Base-by-base conservation (phyloP, 805 yeast genomes). In the Zygoascus ofunaensis region DNA sequence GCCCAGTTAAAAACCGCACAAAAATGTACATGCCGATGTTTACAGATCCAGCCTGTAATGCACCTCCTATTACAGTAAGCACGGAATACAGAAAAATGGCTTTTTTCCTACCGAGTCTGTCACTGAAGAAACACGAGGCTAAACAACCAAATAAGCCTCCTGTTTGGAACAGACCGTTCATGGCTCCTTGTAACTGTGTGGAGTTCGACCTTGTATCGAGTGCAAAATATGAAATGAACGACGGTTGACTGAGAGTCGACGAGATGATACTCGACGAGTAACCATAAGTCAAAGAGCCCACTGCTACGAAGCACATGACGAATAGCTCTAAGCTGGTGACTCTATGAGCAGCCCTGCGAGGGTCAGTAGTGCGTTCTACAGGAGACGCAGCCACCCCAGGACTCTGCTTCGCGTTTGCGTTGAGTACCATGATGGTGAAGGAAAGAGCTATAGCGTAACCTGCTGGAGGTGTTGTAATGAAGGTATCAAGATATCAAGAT, bases 1-100 rank as follows among this genome's bases (percentile, higher is more conserved):
- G 53, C 53, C 94, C 87, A 17, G 84, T 55, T 39, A 80, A 77
- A 68, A 79, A 73, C 65, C 94, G 75, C 20, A 85, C 90, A 49
- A 80, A 51, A 30, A 53, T 45, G 8, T 51, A 47, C 52, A 52
- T 48, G 8, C 47, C 54, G 4, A 54, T 42, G 10, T 45, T 24
- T 34, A 44, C 56, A 3, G 64, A 32, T 4, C 66, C 51, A 15
- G 71, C 59, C 55, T 74, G 79, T 34, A 74, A 56, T 10, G 67
- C 41, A 2, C 74, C 77, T 3, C 79, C 78, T 18, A 71, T 61
- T n/a, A 69, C 70, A 56, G 72, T 71, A 33, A 73, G 67, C 43
- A 66, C 62, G 14, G 76, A 67, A 5, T 77, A 77, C 46, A 61
- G 61, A 22, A 75, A 60, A 37, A 73, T 73, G 34, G 74, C 69